These are phyloP conservation scores for Whalleya microplaca DNA, from an alignment of 2,329 filamentous ascomycete species.

Conservation along the genomic window DNA sequence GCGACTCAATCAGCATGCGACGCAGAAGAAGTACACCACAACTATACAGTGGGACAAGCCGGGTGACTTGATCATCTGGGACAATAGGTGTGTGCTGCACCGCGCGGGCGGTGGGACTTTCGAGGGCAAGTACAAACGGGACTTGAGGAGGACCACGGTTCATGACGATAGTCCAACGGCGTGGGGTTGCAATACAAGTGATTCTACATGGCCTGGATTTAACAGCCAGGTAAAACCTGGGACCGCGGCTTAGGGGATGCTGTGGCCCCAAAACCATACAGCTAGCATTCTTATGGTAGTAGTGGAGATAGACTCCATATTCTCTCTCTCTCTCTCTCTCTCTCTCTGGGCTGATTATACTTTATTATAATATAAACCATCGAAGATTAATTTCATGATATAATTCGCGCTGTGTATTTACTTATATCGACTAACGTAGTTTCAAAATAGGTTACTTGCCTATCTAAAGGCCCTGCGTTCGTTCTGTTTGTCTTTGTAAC, in stretches of 20 bases:
- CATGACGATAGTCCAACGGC: slow-evolving; percentile 47
- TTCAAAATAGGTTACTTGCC: too few relatives aligned
- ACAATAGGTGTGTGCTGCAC: slow-evolving; percentile 62
- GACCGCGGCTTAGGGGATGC: slow-evolving; percentile 4
- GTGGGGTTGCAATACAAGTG: slow-evolving; percentile 42
- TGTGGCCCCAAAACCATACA: slow-evolving; percentile 3
- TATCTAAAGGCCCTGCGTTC: too few relatives aligned
- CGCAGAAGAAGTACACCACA: slow-evolving; percentile 50
- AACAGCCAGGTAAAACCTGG: slow-evolving; percentile 15
- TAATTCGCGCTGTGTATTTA: too few relatives aligned
- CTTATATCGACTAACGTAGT: too few relatives aligned
- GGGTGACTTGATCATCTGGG: slow-evolving; percentile 61
- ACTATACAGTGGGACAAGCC: slow-evolving; percentile 51
- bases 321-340: too few relatives aligned
- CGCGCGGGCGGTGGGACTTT: slow-evolving; percentile 52
- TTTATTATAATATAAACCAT: too few relatives aligned
- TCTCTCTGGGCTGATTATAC: too few relatives aligned
- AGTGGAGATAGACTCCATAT: too few relatives aligned
- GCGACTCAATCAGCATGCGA: slow-evolving; percentile 50
- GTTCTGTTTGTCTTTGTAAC: too few relatives aligned
- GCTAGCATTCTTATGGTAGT: slow-evolving; percentile 51
- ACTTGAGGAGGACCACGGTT: slow-evolving; percentile 61
- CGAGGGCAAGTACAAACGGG: slow-evolving; percentile 51
- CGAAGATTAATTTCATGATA: too few relatives aligned
- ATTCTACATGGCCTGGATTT: slow-evolving; percentile 29